Base-by-base conservation (phyloP, 2,329 filamentous ascomycete species). In the Mariannaea sp. region DNA sequence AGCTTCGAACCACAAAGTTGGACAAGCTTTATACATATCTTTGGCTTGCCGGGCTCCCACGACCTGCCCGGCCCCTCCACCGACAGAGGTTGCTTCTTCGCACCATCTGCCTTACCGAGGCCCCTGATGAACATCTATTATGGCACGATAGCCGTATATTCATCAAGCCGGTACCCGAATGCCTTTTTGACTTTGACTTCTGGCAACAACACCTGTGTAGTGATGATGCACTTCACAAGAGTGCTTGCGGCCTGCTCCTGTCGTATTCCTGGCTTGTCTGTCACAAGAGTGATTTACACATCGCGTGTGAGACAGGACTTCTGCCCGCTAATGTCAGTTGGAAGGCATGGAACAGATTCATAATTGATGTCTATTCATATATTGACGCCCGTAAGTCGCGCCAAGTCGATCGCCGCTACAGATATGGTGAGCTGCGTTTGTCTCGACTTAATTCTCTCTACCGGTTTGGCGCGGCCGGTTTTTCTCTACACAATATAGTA, bases 21-120 rank as follows among this genome's bases (percentile, higher is more conserved):
- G 20, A 41, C 17, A 42, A 12, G 1, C 32, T 54, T 22, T 30
- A 54, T 20, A 1, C 9, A 1, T 40, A 46, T 12, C 40, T 54
- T n/a, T 57, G 55, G 55, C 41, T 57, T n/a, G 46, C 55, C 4
- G 50, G 55, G n/a, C 36, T 57, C 16, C 50, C 46, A 5, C 43
- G 46, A 13, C 46, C 49, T 6, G 40, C 49, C 22, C 49, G 55
- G 3, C 49, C 55, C 13, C 38, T 57, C 13, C 49, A 53, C 36
- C 45, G 50, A 22, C 55, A 55, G 26, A 46, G 12, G 9, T 10
- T 57, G 6, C 40, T 57, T 7, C 14, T 17, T 17, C 55, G 55
- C 24, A 46, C 42, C 9, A 50, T 57, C 13, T 36, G 27, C 42
- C 29, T 48, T 17, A 54, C 50, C 4, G 55, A 57, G 43, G 20